Percentiles rank a stretch among this genome's conserved stretches.
Conservation (phyloP, 257 asterid genomes). For the Rhazya stricta region DNA sequence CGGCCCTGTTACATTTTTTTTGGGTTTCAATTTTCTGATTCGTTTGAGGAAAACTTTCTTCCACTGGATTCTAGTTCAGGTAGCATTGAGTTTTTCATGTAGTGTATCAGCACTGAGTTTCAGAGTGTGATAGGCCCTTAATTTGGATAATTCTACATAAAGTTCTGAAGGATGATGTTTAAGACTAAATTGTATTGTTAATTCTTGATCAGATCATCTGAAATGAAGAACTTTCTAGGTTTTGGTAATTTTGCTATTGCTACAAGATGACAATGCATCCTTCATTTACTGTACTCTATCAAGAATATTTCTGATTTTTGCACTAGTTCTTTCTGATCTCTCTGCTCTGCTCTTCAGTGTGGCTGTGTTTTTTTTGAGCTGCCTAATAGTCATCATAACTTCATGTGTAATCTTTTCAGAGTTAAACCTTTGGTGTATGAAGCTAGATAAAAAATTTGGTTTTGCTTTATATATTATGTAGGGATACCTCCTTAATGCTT, state of each 20-base stretch:
- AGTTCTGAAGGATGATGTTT: neutral
- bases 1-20: neutral
- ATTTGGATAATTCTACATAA: neutral
- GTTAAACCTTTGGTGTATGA: neutral
- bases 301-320: conserved; percentile 1
- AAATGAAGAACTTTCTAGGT: neutral
- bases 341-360: neutral
- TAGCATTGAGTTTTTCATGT: neutral
- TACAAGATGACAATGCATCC: neutral
- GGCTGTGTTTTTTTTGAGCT: neutral
- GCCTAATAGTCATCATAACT: too few relatives aligned
- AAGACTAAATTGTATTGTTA: neutral
- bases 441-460: neutral
- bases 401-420: neutral
- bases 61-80: neutral
- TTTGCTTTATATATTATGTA: neutral
- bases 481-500: neutral
- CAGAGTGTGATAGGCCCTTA: neutral
- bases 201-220: neutral
- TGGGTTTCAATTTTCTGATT: neutral
- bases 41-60: neutral
- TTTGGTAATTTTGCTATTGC: neutral
- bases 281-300: neutral
- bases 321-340: too few relatives aligned
- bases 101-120: neutral